Evolutionary conservation across 208 protist genomes (phyloP).

Genomic region (Acanthamoeba lugdunensis): DNA sequence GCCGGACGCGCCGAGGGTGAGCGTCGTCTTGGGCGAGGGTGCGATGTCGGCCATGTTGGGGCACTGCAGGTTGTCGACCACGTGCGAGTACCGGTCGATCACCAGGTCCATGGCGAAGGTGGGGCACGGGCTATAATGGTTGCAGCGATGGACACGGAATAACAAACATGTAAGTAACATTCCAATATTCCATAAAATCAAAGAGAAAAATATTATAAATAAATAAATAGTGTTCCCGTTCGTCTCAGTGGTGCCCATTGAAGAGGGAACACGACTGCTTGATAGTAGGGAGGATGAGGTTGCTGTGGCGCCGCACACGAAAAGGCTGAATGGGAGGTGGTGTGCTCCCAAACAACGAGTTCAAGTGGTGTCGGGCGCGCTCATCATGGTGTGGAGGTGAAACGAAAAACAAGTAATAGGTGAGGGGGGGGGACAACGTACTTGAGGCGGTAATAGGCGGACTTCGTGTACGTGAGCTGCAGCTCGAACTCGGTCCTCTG

Average conservation of each 20-base stretch:
- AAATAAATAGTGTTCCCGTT: constrained; percentile 1
- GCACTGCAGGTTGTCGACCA: constrained; percentile 33
- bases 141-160: too few species aligned
- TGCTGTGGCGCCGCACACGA: background rate
- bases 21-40: background rate
- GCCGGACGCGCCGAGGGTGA: background rate
- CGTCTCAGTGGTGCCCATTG: constrained; percentile 17
- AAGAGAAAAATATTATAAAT: background rate
- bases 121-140: background rate
- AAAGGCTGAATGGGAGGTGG: background rate
- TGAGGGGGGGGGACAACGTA: background rate
- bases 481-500: background rate
- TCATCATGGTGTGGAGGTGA: background rate
- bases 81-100: constrained; percentile 8
- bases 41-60: constrained; percentile 17
- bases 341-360: background rate
- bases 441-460: background rate
- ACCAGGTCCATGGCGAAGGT: constrained; percentile 36
- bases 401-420: background rate
- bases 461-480: background rate
- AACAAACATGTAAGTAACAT: background rate
- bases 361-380: background rate
- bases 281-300: background rate
- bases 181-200: background rate
- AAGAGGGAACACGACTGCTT: constrained; percentile 10